Evolutionary conservation across 495 filamentous ascomycete species (phyloP).

Genomic region (Alectoria sarmentosa): DNA sequence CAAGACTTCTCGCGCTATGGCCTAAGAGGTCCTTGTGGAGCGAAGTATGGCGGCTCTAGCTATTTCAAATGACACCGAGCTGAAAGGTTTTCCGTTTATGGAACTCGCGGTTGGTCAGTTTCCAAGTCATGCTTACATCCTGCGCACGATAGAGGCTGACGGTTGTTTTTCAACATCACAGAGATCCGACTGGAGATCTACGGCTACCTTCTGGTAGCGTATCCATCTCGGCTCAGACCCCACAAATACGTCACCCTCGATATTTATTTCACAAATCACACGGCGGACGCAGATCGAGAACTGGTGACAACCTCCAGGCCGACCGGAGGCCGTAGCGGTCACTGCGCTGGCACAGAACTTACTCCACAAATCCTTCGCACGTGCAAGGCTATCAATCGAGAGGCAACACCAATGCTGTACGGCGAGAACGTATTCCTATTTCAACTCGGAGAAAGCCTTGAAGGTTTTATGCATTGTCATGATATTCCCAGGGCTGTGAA

Average conservation of each 20-base stretch:
- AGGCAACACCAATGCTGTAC: not conserved
- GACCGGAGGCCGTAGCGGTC: not conserved
- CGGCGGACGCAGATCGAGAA: not conserved
- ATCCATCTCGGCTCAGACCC: not conserved
- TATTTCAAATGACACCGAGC: not conserved
- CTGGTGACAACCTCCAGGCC: not conserved
- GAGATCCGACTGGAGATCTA: not conserved
- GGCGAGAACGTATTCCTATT: not conserved
- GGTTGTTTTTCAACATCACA: not conserved
- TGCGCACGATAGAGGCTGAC: not conserved
- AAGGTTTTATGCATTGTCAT: too few relatives aligned
- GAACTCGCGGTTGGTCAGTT: not conserved
- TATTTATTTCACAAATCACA: fast-evolving
- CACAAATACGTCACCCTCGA: not conserved
- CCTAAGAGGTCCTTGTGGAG: not conserved
- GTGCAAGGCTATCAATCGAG: not conserved
- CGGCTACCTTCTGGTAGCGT: not conserved
- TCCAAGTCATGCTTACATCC: not conserved
- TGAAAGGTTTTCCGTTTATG: not conserved
- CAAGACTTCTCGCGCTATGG: not conserved
- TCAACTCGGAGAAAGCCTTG: too few relatives aligned
- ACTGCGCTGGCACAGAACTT: not conserved
- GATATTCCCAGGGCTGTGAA: not conserved
- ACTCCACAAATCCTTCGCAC: not conserved
- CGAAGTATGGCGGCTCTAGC: not conserved